Conservation (phyloP, 2,329 filamentous ascomycete species). For the Juglanconis oblonga region DNA sequence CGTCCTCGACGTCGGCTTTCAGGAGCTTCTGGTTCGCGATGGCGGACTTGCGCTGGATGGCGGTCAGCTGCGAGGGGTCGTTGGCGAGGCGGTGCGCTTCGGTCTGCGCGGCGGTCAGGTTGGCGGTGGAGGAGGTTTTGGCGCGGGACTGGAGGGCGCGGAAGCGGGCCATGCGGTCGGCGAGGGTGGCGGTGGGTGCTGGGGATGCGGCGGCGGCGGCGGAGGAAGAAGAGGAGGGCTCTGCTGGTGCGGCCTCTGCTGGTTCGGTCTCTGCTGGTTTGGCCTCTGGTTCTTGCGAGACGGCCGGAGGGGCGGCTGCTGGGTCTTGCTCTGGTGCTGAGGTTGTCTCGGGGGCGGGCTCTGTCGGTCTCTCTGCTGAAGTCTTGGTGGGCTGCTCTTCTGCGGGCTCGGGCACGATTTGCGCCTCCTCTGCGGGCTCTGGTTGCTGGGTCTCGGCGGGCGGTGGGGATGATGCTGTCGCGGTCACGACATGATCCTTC, state of each 20-base stretch:
- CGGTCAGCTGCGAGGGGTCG: conserved; percentile 73
- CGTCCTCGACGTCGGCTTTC: conserved; percentile 83
- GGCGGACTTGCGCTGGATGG: conserved; percentile 81
- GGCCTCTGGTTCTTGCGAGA: background rate
- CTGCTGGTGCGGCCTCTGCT: conserved; percentile 3
- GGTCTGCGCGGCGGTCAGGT: conserved; percentile 78
- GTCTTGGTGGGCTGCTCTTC: background rate
- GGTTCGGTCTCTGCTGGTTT: background rate
- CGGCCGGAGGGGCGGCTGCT: background rate
- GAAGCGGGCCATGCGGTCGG: conserved; percentile 77
- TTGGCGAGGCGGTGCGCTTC: conserved; percentile 77
- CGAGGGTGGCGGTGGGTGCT: conserved; percentile 42
- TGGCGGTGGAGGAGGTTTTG: conserved; percentile 68
- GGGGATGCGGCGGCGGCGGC: conserved; percentile 20
- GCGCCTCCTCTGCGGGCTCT: conserved; percentile 2
- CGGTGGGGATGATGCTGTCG: conserved; percentile 13
- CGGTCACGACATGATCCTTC: conserved; percentile 11
- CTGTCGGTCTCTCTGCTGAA: background rate
- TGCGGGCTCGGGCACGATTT: conserved; percentile 6
- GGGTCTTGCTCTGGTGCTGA: conserved; percentile 6
- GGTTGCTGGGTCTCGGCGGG: conserved; percentile 4
- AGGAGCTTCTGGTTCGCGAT: conserved; percentile 89
- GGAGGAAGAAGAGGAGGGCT: too few relatives aligned
- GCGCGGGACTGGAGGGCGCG: conserved; percentile 82
- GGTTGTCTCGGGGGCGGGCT: conserved; percentile 1